Evolutionary conservation across 116 monocot genomes (phyloP).

Genomic region (Dioscorea cayenensis): DNA sequence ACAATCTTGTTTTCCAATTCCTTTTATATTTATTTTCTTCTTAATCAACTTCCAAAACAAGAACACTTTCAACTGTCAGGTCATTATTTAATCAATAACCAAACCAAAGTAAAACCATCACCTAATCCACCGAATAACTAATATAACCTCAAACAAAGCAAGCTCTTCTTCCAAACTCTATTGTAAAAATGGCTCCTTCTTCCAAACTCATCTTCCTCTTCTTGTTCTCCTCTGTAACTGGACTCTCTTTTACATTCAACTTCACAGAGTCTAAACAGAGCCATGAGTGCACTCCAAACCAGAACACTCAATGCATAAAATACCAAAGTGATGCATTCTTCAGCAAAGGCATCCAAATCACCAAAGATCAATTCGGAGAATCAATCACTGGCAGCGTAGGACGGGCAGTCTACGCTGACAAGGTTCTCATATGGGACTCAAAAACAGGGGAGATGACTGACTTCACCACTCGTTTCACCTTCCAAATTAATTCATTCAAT

Average conservation of each 20-base stretch:
- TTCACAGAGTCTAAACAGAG: conserved; percentile 19
- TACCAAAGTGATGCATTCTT: conserved; percentile 43
- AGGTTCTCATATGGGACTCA: conserved; percentile 26
- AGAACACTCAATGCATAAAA: conserved; percentile 10
- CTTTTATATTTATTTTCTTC: too few species aligned
- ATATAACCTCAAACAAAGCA: not conserved
- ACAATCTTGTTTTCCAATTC: too few species aligned
- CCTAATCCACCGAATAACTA: not conserved
- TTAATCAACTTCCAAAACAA: too few species aligned
- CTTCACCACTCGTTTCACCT: conserved; percentile 61
- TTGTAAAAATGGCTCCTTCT: not conserved
- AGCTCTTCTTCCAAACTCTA: too few species aligned
- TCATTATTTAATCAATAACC: too few species aligned
- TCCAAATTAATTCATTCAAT: conserved; percentile 25
- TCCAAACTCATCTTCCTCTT: not conserved
- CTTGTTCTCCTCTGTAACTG: not conserved
- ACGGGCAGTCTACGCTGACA: conserved; percentile 22
- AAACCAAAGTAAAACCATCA: too few species aligned
- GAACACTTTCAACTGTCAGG: too few species aligned
- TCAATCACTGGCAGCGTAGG: conserved; percentile 24
- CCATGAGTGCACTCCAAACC: conserved; percentile 10
- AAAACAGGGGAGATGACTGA: conserved; percentile 17
- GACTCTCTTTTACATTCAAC: conserved; percentile 23
- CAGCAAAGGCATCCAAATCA: conserved; percentile 32
- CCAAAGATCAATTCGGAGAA: conserved; percentile 21